A percentile compares a stretch with the other conserved stretches of the same genome.
Conservation (phyloP, 164 flowering plant species). For the Vitis rupestris region DNA sequence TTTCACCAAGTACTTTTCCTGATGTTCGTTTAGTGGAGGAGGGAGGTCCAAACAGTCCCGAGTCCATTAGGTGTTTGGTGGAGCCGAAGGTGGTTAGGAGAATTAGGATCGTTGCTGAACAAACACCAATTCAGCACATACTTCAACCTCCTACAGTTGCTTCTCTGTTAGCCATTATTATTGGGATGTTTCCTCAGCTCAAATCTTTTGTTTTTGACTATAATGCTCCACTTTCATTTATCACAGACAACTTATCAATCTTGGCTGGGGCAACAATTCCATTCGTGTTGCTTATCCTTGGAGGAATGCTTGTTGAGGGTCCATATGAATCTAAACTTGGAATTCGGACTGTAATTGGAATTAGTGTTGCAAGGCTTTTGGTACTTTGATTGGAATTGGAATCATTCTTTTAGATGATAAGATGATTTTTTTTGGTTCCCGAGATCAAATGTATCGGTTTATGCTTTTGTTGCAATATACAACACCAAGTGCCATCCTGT, state of each 20-base stretch:
- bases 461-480: slow-evolving; percentile 68
- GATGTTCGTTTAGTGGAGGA: slow-evolving; percentile 35
- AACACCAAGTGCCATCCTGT: slow-evolving; percentile 66
- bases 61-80: slow-evolving; percentile 52
- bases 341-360: slow-evolving; percentile 57
- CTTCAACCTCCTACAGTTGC: slow-evolving; percentile 77
- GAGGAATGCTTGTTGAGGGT: slow-evolving; percentile 82
- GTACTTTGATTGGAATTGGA: slow-evolving; percentile 62
- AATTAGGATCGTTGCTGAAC: slow-evolving; percentile 57
- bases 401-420: slow-evolving; percentile 46
- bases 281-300: slow-evolving; percentile 63
- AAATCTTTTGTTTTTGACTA: slow-evolving; percentile 41
- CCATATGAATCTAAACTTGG: slow-evolving; percentile 60
- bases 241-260: slow-evolving; percentile 61
- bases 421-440: slow-evolving; percentile 32
- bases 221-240: slow-evolving; percentile 55
- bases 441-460: slow-evolving; percentile 52
- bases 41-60: slow-evolving; percentile 26
- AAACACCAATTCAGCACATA: slow-evolving; percentile 51
- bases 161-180: slow-evolving; percentile 50
- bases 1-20: slow-evolving; percentile 31
- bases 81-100: slow-evolving; percentile 56
- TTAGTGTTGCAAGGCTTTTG: slow-evolving; percentile 56
- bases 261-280: slow-evolving; percentile 72
- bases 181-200: slow-evolving; percentile 53